Evolutionary conservation across 2,329 filamentous ascomycete genomes (phyloP), one percentile per base, ranked within the genome.

Genomic region (Plenodomus lindquistii): DNA sequence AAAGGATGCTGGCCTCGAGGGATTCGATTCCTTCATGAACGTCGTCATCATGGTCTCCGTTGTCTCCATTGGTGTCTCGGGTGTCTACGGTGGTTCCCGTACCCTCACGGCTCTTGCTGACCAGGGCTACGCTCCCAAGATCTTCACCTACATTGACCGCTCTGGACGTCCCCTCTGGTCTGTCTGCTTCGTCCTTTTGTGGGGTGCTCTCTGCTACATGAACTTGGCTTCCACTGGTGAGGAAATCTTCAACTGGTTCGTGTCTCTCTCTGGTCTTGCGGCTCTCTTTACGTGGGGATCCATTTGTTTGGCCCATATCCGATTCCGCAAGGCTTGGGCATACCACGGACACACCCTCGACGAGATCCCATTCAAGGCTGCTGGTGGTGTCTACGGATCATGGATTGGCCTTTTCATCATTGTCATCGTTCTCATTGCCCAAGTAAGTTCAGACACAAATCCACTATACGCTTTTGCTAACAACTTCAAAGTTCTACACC

Each of bases 281-380:
- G 86, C 83, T 38, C 82, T 91, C 67, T 89, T 92, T 75, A 91
- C 87, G 4, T 92, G 89, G 89, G 84, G 80, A 46, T 88, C 88
- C 57, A 93, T 96, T 70, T 96, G 91, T 71, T 76, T 95, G n/a
- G 84, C 87, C 19, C 92, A 97, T 73, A 95, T 97, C 66, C 90
- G 91, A 46, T 97, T 97, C 81, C 89, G 92, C 55, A 75, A 76
- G 52, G 71, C 69, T 18, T 74, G 71, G 71, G 60, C 59, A 35
- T 64, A 67, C 48, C 68, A 72, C 41, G 70, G 69, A 35, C 69
- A 71, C 54, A 70, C 67, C 15, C 41, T 76, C n/a, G 74, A 76
- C 40, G 75, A 77, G 62, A 68, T 77, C 18, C 74, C 75, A 2
- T 77, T 73, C 73, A 70, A 63, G 48, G 74, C 75, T 37, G 57